Evolutionary conservation across 202 grass and related monocot genomes (phyloP).

Genomic region (Setaria italica): DNA sequence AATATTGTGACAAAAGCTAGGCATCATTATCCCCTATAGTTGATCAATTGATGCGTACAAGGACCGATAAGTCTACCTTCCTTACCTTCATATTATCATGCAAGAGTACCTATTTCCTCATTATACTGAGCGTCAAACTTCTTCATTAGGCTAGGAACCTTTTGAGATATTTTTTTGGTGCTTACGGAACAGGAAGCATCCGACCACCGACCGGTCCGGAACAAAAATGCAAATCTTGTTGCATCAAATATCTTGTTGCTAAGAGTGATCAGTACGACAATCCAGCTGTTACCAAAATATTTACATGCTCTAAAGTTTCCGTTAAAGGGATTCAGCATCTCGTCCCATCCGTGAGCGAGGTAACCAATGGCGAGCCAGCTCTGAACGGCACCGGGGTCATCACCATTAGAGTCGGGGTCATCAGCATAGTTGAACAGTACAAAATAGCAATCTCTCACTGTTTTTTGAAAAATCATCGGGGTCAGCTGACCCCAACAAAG

Average conservation of each 20-base stretch:
- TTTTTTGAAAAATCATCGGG: too few species aligned
- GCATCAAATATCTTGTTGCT: not conserved
- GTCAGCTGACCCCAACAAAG: too few species aligned
- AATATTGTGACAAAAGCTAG: not conserved
- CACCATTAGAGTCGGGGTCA: too few species aligned
- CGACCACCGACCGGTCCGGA: not conserved
- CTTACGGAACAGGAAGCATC: not conserved
- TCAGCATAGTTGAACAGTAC: too few species aligned
- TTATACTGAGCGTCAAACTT: not conserved
- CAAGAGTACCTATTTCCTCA: not conserved
- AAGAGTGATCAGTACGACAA: slow-evolving; percentile 13
- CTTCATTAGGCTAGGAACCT: not conserved
- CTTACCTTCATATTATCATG: not conserved
- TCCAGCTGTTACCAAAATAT: not conserved
- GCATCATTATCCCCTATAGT: not conserved
- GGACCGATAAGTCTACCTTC: not conserved
- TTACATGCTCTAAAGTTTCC: not conserved
- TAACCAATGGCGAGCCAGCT: too few species aligned
- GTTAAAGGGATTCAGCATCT: too few species aligned
- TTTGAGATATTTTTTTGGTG: not conserved
- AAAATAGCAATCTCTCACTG: too few species aligned
- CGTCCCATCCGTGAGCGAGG: too few species aligned
- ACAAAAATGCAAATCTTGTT: not conserved
- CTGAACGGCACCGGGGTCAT: too few species aligned
- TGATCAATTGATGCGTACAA: not conserved